phyloP scores from a whole-genome alignment of 257 asterid species.

The Ilex asprella region DNA sequence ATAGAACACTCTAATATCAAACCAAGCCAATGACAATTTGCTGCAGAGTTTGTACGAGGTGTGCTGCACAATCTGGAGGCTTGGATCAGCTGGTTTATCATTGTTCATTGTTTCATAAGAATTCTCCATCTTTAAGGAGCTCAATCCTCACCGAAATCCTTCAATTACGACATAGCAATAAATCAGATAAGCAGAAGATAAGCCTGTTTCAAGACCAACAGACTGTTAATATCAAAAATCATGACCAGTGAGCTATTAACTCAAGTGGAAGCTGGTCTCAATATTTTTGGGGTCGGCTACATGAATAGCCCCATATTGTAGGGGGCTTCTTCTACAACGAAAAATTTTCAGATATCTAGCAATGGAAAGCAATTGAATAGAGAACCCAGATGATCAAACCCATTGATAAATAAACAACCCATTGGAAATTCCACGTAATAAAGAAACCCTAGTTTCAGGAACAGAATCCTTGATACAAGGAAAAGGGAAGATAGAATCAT shows the following conservation, averaged over 20 bases:
- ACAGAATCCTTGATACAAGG: slow-evolving; percentile 30
- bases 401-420: background rate
- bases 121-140: slow-evolving; percentile 41
- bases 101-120: slow-evolving; percentile 37
- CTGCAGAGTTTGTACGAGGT: slow-evolving; percentile 36
- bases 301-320: background rate
- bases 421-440: slow-evolving; percentile 19
- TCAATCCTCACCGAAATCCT: slow-evolving; percentile 21
- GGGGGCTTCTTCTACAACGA: background rate
- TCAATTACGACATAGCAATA: slow-evolving; percentile 6
- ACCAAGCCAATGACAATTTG: slow-evolving; percentile 47
- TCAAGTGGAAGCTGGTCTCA: no score
- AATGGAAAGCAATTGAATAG: background rate
- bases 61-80: slow-evolving; percentile 52
- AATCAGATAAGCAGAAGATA: slow-evolving; percentile 7
- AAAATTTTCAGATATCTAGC: background rate
- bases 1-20: slow-evolving; percentile 55
- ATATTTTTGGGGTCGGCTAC: no score
- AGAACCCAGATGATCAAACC: background rate
- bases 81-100: slow-evolving; percentile 41
- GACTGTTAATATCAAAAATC: background rate
- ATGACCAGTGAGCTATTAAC: background rate
- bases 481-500: slow-evolving; percentile 20
- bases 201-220: slow-evolving; percentile 23
- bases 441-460: slow-evolving; percentile 17